These are phyloP conservation scores for Petasospora fabianii DNA, from an alignment of 1,139 yeast genomes.

Conservation along the genomic window DNA sequence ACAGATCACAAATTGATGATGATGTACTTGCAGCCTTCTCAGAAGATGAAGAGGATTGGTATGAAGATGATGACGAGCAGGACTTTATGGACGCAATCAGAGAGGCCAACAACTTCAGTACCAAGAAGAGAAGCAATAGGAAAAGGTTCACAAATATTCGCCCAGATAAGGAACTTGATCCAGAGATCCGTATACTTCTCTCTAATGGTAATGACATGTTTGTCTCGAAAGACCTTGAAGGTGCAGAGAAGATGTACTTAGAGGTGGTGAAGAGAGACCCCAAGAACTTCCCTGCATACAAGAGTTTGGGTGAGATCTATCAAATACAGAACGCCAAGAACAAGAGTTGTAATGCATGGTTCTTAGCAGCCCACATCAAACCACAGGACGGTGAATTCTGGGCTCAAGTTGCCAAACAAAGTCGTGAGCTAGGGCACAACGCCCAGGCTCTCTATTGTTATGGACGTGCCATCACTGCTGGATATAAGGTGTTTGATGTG, in stretches of 20 bases:
- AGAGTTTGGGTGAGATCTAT: slow-evolving; percentile 80
- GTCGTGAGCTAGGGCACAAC: slow-evolving; percentile 64
- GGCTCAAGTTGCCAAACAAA: slow-evolving; percentile 77
- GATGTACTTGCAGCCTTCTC: slow-evolving; percentile 5
- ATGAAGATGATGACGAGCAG: slow-evolving; percentile 36
- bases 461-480: slow-evolving; percentile 64
- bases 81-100: slow-evolving; percentile 60
- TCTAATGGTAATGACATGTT: slow-evolving; percentile 80
- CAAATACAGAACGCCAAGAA: slow-evolving; percentile 61
- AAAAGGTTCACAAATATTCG: slow-evolving; percentile 33
- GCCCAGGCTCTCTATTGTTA: slow-evolving; percentile 86
- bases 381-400: slow-evolving; percentile 78
- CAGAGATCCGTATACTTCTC: slow-evolving; percentile 62
- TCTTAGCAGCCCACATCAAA: slow-evolving; percentile 78
- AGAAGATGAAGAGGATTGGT: slow-evolving; percentile 20
- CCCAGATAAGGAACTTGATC: slow-evolving; percentile 52
- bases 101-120: slow-evolving; percentile 57
- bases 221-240: slow-evolving; percentile 59
- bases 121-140: slow-evolving; percentile 38
- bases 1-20: background rate
- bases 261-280: slow-evolving; percentile 79
- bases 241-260: slow-evolving; percentile 61
- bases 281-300: slow-evolving; percentile 77
- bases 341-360: slow-evolving; percentile 78
- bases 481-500: slow-evolving; percentile 50